Evolutionary conservation across 208 protist species (phyloP), one percentile per base, ranked within the genome.

Genomic region (Vickermania ingenoplastis): DNA sequence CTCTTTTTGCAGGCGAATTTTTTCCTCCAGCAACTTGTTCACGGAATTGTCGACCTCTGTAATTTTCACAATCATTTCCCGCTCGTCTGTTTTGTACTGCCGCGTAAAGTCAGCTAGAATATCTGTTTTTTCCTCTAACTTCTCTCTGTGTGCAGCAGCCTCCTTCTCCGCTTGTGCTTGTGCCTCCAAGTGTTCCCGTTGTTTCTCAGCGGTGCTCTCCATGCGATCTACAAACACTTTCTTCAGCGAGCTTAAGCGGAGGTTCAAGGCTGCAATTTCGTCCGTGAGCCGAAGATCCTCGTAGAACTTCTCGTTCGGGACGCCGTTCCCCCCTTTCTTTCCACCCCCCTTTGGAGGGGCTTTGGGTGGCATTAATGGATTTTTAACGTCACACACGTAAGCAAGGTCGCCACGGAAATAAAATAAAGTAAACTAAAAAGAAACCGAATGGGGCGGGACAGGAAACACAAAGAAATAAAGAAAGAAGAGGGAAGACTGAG

Each of bases 51-150:
- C 84, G 1, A 93, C 54, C n/a, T 45, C 45, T 30, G 73, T 79
- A 45, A 90, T 75, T 41, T 75, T 29, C 22, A 55, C 41, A 30
- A 96, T 85, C 31, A 68, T 69, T 13, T 77, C 68, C 26, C 73
- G 67, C 65, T 96, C 86, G 4, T 81, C 79, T 2, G 69, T 77
- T 60, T 94, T 96, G 73, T 92, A 77, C 49, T 89, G 79, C 21
- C 90, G 74, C n/a, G 77, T 85, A 64, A 67, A 89, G 60, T 96
- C 90, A 0, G 82, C 84, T 11, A 96, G 62, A 24, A 94, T 79
- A 52, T 96, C 90, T 22, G 77, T n/a, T 25, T 76, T 79, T 61
- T 92, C 83, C 14, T 65, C 67, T 25, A 60, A 67, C 13, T 65
- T 75, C 0, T 65, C 61, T 53, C 62, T 57, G 23, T 86, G 64